Evolutionary conservation across 2,329 filamentous ascomycete species (phyloP).

Genomic region (Talaromyces verruculosus): DNA sequence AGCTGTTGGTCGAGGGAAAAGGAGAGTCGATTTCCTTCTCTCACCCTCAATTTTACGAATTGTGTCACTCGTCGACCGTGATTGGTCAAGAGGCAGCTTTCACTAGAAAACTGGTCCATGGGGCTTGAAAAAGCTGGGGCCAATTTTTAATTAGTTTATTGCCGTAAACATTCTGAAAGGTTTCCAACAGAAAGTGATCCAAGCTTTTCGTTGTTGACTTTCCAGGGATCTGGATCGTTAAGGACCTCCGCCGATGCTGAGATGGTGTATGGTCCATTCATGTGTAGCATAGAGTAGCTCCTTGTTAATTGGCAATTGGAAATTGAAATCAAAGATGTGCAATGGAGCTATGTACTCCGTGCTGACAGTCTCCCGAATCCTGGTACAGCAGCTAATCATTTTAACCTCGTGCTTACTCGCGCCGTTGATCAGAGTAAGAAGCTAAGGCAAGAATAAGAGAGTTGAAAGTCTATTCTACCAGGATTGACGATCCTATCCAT

Average conservation of each 20-base stretch:
- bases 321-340: background rate
- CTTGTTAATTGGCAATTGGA: background rate
- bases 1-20: background rate
- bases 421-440: background rate
- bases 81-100: background rate
- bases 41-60: background rate
- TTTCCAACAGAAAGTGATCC: background rate
- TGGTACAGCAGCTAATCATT: background rate
- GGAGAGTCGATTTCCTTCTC: background rate
- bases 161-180: background rate
- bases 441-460: background rate
- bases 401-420: background rate
- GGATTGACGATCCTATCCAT: background rate
- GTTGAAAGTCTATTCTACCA: background rate
- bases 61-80: background rate
- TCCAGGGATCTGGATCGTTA: slow-evolving; percentile 3
- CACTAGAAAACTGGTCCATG: background rate
- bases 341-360: background rate
- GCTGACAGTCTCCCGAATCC: background rate
- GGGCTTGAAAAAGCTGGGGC: background rate
- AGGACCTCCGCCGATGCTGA: background rate
- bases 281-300: background rate
- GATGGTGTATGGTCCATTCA: background rate
- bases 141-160: background rate
- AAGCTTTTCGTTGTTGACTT: background rate